Evolutionary conservation across 306 rosid genomes (phyloP).

Genomic region (Fagus sylvatica): DNA sequence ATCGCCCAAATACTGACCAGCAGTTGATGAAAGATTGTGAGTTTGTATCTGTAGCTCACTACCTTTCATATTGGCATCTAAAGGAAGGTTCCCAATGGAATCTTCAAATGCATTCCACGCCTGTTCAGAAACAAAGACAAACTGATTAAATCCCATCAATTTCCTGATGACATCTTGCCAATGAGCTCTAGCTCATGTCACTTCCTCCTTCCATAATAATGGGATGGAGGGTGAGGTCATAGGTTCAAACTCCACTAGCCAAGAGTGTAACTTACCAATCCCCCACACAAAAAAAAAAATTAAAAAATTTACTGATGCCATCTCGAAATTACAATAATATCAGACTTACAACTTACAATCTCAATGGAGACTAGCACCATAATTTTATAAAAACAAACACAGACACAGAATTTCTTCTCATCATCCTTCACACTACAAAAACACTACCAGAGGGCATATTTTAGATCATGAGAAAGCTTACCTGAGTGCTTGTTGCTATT

Average conservation of each 20-base stretch:
- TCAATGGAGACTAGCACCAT: not conserved
- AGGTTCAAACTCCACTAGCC: too few species aligned
- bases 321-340: not conserved
- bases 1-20: conserved; percentile 40
- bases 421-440: not conserved
- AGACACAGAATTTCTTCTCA: not conserved
- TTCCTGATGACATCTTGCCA: conserved; percentile 1
- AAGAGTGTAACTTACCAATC: too few species aligned
- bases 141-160: conserved; percentile 28
- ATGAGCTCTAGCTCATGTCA: too few species aligned
- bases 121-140: conserved; percentile 45
- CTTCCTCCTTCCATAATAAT: too few species aligned
- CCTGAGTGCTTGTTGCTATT: conserved; percentile 40
- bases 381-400: conserved; percentile 17
- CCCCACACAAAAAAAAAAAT: too few species aligned
- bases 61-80: conserved; percentile 35
- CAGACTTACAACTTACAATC: not conserved
- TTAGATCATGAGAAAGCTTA: conserved; percentile 22
- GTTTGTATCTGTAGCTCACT: conserved; percentile 29
- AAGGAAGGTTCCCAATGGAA: conserved; percentile 38
- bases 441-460: not conserved
- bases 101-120: conserved; percentile 81
- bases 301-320: conserved; percentile 8
- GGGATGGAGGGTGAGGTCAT: too few species aligned
- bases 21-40: conserved; percentile 34